These are phyloP conservation scores for Sarocladiaceae sp. DNA, from an alignment of 2,329 filamentous ascomycete genomes.

Conservation along the genomic window DNA sequence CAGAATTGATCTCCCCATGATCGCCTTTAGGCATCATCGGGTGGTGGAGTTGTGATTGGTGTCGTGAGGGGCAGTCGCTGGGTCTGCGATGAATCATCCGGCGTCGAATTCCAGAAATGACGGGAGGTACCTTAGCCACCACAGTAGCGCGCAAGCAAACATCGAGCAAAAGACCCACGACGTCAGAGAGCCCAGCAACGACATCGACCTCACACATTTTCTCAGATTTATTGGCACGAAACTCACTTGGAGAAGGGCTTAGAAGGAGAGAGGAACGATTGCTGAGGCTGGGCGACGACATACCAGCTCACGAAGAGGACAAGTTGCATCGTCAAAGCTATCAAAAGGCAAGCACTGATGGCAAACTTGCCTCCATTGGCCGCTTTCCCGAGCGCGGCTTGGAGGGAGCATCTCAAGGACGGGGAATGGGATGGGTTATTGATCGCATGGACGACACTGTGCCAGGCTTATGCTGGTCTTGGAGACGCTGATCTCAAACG, in stretches of 20 bases:
- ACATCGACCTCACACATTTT: neutral
- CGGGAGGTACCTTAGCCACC: neutral
- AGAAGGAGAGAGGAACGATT: too few relatives aligned
- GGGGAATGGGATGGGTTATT: conserved; percentile 76
- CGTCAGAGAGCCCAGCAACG: neutral
- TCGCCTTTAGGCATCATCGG: too few relatives aligned
- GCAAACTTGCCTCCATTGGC: conserved; percentile 65
- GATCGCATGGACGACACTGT: conserved; percentile 69
- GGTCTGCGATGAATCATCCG: conserved; percentile 3
- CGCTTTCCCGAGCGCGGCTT: conserved; percentile 66
- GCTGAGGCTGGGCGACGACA: too few relatives aligned
- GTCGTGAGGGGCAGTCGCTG: neutral
- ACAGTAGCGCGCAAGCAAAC: neutral
- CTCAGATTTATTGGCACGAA: neutral
- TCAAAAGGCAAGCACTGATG: neutral
- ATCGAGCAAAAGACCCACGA: neutral
- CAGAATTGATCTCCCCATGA: too few relatives aligned
- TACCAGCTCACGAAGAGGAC: too few relatives aligned
- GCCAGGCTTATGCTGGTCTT: conserved; percentile 60
- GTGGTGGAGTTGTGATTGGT: neutral
- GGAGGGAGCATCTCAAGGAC: conserved; percentile 61
- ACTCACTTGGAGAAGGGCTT: too few relatives aligned
- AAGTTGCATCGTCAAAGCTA: too few relatives aligned
- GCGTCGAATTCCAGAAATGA: neutral
- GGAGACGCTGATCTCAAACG: conserved; percentile 50